These are phyloP conservation scores for Nannochloropsis granulata DNA, from an alignment of 108 stramenopile genomes.

Conservation along the genomic window DNA sequence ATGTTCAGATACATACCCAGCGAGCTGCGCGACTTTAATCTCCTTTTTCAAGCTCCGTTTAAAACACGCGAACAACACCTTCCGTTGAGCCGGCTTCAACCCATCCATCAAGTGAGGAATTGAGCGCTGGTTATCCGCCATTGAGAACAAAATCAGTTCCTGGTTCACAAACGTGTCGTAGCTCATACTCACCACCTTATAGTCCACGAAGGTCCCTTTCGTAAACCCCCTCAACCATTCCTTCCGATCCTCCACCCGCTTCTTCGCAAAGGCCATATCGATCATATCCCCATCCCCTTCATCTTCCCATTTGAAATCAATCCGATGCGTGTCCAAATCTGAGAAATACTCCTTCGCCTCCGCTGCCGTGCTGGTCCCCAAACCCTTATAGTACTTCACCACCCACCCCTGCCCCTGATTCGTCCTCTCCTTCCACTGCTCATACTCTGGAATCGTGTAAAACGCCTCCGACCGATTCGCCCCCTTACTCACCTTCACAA, in stretches of 20 bases:
- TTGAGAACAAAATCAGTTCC: constrained; percentile 90
- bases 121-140: constrained; percentile 79
- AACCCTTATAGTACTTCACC: constrained; percentile 95
- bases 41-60: constrained; percentile 93
- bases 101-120: constrained; percentile 92
- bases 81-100: constrained; percentile 95
- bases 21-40: constrained; percentile 71
- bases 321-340: constrained; percentile 41
- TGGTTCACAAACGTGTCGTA: constrained; percentile 89
- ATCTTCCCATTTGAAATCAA: constrained; percentile 39
- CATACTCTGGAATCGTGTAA: constrained; percentile 76
- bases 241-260: constrained; percentile 81
- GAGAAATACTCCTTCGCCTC: constrained; percentile 75
- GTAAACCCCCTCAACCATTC: constrained; percentile 60
- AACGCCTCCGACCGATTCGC: constrained; percentile 33
- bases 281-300: constrained; percentile 56
- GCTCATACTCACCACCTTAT: constrained; percentile 48
- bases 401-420: constrained; percentile 83
- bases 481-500: constrained; percentile 89
- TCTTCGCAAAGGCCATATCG: constrained; percentile 96
- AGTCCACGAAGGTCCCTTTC: constrained; percentile 76
- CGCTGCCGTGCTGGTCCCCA: constrained; percentile 84
- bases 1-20: constrained; percentile 75
- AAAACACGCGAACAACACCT: constrained; percentile 95
- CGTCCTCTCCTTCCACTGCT: constrained; percentile 69